Conservation (phyloP, 805 yeast species). For the Ascoidea asiatica region DNA sequence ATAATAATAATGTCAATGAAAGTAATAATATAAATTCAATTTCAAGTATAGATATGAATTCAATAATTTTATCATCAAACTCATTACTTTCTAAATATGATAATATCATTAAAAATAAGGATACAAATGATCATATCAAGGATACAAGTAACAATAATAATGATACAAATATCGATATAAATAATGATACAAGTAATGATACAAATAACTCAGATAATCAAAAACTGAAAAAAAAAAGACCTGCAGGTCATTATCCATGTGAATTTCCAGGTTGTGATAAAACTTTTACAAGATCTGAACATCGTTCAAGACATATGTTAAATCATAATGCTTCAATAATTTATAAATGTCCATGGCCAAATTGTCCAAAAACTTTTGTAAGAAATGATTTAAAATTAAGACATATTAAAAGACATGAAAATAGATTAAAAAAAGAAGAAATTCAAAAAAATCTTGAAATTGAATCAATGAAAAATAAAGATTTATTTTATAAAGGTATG, state of each 20-base stretch:
- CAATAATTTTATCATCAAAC: no score
- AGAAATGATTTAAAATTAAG: conserved; percentile 40
- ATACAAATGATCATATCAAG: no score
- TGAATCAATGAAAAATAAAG: conserved; percentile 9
- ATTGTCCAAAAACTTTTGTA: conserved; percentile 50
- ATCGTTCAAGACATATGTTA: conserved; percentile 47
- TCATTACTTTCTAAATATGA: no score
- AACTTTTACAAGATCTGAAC: conserved; percentile 47
- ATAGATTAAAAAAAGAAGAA: conserved; percentile 16
- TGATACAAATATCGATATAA: no score
- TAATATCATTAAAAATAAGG: no score
- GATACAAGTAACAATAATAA: no score
- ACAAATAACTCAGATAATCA: conserved; percentile 6
- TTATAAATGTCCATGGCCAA: conserved; percentile 33
- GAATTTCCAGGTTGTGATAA: conserved; percentile 38
- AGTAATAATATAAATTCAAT: no score
- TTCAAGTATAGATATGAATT: no score
- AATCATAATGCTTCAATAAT: conserved; percentile 47
- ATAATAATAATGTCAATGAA: no score
- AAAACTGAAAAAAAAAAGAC: conserved; percentile 14
- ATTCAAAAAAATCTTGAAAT: conserved; percentile 10
- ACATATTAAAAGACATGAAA: conserved; percentile 30
- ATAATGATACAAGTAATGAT: no score
- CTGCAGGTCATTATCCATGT: conserved; percentile 24
- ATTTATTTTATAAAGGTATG: conserved; percentile 6